Evolutionary conservation across 768 basidiomycete species (phyloP).

Genomic region (Tricholomella constricta): DNA sequence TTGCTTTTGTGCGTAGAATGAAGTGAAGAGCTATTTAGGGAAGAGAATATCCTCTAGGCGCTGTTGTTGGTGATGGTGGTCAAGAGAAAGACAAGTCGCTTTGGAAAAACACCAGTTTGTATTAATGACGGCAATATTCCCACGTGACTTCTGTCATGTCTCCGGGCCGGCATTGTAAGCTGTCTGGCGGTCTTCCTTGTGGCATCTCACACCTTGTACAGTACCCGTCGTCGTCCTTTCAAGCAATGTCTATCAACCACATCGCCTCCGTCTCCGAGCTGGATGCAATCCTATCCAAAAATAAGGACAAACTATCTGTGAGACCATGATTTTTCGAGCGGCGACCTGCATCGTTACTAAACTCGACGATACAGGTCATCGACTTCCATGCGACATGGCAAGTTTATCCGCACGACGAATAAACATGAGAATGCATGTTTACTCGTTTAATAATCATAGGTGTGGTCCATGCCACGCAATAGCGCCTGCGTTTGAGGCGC

Average conservation of each 20-base stretch:
- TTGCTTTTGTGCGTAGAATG: neutral
- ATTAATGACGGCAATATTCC: constrained; percentile 10
- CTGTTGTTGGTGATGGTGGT: constrained; percentile 30
- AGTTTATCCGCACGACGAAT: constrained; percentile 10
- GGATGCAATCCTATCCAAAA: constrained; percentile 56
- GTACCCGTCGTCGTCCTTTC: neutral
- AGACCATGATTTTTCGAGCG: constrained; percentile 9
- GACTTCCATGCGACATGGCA: constrained; percentile 89
- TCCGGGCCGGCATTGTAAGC: constrained; percentile 43
- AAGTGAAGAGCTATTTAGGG: neutral
- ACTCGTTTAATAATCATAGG: constrained; percentile 43
- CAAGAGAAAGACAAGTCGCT: neutral
- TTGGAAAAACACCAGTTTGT: neutral
- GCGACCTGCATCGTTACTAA: constrained; percentile 2
- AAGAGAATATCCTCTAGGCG: constrained; percentile 11
- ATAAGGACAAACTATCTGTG: constrained; percentile 67
- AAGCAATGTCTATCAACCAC: constrained; percentile 60
- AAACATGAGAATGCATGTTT: constrained; percentile 1
- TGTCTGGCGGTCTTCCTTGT: constrained; percentile 22
- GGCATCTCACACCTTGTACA: neutral
- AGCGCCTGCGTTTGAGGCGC: constrained; percentile 70
- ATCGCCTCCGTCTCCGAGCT: constrained; percentile 66
- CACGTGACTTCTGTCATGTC: constrained; percentile 36
- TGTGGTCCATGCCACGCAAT: constrained; percentile 87
- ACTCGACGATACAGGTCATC: constrained; percentile 55